Evolutionary conservation across 441 rosid species (phyloP).

Genomic region (Populus tomentosa): DNA sequence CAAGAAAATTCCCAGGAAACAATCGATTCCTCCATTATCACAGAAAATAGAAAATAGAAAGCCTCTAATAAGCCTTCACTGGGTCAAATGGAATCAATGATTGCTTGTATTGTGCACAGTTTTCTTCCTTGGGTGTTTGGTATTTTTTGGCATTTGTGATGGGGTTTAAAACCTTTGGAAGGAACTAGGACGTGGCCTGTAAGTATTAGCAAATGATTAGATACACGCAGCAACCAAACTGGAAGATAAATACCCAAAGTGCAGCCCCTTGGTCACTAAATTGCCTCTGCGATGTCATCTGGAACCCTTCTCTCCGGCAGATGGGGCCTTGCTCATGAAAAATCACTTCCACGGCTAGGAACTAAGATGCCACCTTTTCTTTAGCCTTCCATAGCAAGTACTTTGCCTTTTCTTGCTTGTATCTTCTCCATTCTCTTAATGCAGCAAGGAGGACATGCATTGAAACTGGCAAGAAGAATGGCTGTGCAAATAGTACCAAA

Average conservation of each 20-base stretch:
- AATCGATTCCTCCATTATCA: background rate
- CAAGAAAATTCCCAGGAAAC: background rate
- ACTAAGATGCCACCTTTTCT: constrained; percentile 19
- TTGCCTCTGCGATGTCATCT: background rate
- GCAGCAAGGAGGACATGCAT: constrained; percentile 76
- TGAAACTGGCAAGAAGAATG: constrained; percentile 80
- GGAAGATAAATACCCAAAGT: background rate
- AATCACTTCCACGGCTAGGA: background rate
- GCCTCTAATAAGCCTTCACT: background rate
- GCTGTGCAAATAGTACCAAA: constrained; percentile 42
- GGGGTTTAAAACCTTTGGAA: background rate
- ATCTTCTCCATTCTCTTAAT: constrained; percentile 72
- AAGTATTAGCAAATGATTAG: background rate
- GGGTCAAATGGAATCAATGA: background rate
- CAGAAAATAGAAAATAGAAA: too few relatives aligned
- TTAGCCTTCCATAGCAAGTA: constrained; percentile 62
- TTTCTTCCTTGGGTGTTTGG: background rate
- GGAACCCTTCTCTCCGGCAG: background rate
- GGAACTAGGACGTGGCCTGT: background rate
- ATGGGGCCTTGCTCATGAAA: background rate
- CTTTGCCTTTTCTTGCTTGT: constrained; percentile 71
- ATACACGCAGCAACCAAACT: background rate
- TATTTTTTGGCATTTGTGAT: background rate
- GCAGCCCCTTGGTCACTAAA: background rate
- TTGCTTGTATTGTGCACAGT: too few relatives aligned